These are phyloP conservation scores for Cryptococcus sp. DNA, from an alignment of 1,284 basidiomycete species.

Conservation along the genomic window DNA sequence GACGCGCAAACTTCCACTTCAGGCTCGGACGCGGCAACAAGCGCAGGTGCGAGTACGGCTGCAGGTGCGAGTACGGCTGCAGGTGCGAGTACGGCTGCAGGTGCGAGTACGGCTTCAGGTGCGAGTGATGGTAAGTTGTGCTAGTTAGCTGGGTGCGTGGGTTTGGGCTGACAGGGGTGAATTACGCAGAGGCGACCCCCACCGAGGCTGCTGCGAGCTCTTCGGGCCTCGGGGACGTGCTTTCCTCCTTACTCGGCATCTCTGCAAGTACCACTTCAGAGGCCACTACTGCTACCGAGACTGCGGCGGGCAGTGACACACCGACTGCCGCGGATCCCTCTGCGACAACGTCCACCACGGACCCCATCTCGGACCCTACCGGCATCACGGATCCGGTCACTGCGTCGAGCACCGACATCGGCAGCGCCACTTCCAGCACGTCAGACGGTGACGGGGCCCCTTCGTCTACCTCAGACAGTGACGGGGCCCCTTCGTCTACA, in stretches of 20 bases:
- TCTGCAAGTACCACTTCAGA: slow-evolving; percentile 4
- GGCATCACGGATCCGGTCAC: background rate
- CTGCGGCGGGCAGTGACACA: background rate
- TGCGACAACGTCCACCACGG: background rate
- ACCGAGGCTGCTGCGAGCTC: background rate
- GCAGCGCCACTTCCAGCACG: background rate
- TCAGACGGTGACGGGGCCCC: background rate
- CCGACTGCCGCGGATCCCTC: background rate
- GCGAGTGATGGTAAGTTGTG: no score
- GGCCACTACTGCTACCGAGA: background rate
- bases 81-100: background rate
- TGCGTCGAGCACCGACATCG: background rate
- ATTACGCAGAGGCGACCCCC: background rate
- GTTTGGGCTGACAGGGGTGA: background rate
- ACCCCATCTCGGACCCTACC: background rate
- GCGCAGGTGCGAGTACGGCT: background rate
- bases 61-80: background rate
- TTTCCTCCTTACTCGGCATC: background rate
- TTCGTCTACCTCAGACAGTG: background rate
- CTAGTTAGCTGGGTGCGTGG: no score
- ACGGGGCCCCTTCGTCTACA: background rate
- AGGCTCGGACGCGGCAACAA: slow-evolving; percentile 5
- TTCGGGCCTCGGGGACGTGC: background rate
- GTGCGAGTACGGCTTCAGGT: no score
- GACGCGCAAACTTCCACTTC: background rate